These are phyloP conservation scores for Pyrus bretschneideri DNA, from an alignment of 306 rosid species.

Conservation along the genomic window DNA sequence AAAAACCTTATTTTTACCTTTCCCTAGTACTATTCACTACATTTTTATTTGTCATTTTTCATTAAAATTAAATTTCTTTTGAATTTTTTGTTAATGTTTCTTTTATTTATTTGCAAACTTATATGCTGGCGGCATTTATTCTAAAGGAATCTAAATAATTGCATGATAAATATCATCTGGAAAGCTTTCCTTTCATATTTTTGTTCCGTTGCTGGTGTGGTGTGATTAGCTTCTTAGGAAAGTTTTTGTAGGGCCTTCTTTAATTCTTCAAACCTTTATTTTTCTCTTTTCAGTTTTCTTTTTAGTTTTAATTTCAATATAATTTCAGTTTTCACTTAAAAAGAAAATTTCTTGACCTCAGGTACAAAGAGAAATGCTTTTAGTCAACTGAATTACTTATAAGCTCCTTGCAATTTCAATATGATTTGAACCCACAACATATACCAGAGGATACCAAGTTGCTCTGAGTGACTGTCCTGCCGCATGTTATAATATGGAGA, in stretches of 20 bases:
- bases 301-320: too few species aligned
- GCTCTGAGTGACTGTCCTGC: too few species aligned
- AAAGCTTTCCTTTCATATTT: conserved; percentile 12
- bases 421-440: background rate
- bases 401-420: background rate
- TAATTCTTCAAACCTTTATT: background rate
- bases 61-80: too few species aligned
- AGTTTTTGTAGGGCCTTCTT: background rate
- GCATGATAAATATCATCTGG: conserved; percentile 22
- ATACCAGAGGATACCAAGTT: too few species aligned
- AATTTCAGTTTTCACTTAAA: too few species aligned
- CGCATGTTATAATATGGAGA: too few species aligned
- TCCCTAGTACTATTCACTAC: too few species aligned
- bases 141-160: conserved; percentile 40
- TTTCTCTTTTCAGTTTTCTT: background rate
- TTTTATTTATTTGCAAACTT: background rate
- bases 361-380: background rate
- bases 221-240: conserved; percentile 3
- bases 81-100: background rate
- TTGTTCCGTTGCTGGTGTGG: conserved; percentile 9
- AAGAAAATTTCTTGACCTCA: background rate
- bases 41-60: too few species aligned
- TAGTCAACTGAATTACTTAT: background rate
- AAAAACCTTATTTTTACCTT: too few species aligned
- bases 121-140: conserved; percentile 47